Base-by-base conservation (phyloP, 176 grass and related monocot species). In the Pontederia paniculata region DNA sequence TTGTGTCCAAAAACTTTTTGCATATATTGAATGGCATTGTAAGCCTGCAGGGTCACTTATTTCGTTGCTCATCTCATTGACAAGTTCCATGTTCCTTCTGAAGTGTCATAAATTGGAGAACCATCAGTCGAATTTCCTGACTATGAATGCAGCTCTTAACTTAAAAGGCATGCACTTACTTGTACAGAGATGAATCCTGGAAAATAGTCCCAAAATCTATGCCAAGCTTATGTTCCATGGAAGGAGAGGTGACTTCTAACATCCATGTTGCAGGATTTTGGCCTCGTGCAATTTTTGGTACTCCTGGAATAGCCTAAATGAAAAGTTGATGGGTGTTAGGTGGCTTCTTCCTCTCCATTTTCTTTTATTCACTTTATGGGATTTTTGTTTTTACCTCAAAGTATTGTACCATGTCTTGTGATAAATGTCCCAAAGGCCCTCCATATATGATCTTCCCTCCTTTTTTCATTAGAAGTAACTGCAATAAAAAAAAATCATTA, bases 71-170 rank as follows among this genome's bases (percentile, higher is more conserved):
- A 90, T 53, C 41, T 84, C 86, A 57, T 88, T 83, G 46, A 90
- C 77, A 52, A 97, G 62, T 66, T 70, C 45, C 74, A 70, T 77
- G 62, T 84, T 97, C 12, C 77, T 77, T 80, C 91, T 97, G 74
- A 15, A 50, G 48, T 43, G 19, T 63, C 22, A 65, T 48, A 23
- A 31, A 59, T 14, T 51, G 48, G 50, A 20, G 13, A 23, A 67
- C 43, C 11, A 8, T 67, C 37, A 13, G 19, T 14, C 23, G 9
- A 63, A 14, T 22, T 22, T 9, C 8, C 17, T 44, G 15, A 9
- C 14, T 47, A 5, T 50, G 8, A 8, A 12, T 50, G 28, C 28
- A 14, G 48, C 48, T 16, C n/a, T n/a, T n/a, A n/a, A n/a, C n/a
- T n/a, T 17, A 50, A 41, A 57, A 8, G 43, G 14, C 9, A 48